Base-by-base conservation (phyloP, 1,284 basidiomycete genomes). In the Microbotryomycetes sp. region DNA sequence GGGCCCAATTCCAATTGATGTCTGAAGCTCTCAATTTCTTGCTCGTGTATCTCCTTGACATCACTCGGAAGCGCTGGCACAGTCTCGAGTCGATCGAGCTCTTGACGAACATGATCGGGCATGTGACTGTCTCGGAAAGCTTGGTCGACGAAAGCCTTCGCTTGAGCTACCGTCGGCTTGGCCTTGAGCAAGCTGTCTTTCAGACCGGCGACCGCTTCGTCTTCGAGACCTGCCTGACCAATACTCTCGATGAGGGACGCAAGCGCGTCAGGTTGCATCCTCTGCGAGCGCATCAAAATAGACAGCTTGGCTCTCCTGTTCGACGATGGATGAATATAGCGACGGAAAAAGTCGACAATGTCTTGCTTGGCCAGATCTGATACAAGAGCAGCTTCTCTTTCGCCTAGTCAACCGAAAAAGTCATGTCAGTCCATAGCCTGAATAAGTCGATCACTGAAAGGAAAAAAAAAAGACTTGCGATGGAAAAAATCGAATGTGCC, bases 321-420 rank as follows among this genome's bases (percentile, higher is more conserved):
- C 4, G 66, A 63, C 0, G 51, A 11, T 4, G 66, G 66, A 13
- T 60, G 59, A 53, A 72, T 61, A 58, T 45, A 68, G 41, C 57
- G 49, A 26, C 52, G 28, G 57, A 68, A 71, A 52, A 97, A 76
- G 3, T 81, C 74, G n/a, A 89, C 66, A 41, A 97, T 80, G 27
- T 97, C 89, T 5, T 83, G 76, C 75, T 90, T 91, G 5, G 82
- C 86, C 58, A 91, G 78, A n/a, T 74, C 77, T 53, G 80, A 74
- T 52, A 94, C 76, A 11, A 83, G 74, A 26, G 80, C 79, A 3
- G 87, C 85, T 68, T 94, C 88, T 79, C 67, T 84, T 26, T 50
- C 29, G 4, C 63, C 63, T 64, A 4, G 5, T 4, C 2, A 24
- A 29, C 5, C 46, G 26, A 24, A 18, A 18, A 48, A 48, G 6